These are phyloP conservation scores for Cucumis hystrix DNA, from an alignment of 306 rosid species.

Conservation along the genomic window DNA sequence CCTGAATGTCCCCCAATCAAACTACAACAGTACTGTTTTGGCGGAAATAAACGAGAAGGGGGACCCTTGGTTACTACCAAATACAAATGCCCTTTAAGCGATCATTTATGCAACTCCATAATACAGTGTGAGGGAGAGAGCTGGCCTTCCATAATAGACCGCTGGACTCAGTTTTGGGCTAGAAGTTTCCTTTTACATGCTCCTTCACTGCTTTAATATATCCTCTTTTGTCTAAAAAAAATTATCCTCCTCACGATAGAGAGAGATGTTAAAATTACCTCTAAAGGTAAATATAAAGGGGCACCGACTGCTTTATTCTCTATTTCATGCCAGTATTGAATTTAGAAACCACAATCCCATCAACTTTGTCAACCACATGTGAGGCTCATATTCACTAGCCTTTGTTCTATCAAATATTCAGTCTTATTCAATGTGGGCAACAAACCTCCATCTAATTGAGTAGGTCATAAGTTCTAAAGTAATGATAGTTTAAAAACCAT, in stretches of 20 bases:
- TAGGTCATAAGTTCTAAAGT: neutral
- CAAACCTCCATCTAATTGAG: neutral
- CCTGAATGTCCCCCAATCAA: neutral
- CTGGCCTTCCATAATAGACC: neutral
- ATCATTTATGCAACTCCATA: neutral
- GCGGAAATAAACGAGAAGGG: neutral
- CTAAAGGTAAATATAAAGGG: neutral
- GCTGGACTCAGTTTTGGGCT: neutral
- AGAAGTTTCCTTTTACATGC: neutral
- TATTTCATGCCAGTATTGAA: neutral
- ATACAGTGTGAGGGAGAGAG: neutral
- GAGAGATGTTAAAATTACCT: neutral
- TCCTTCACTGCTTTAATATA: neutral
- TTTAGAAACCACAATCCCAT: neutral
- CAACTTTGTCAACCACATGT: neutral
- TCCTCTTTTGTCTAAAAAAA: too few species aligned
- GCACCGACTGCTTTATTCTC: neutral
- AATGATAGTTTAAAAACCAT: neutral
- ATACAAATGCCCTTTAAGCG: neutral
- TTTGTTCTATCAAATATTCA: neutral
- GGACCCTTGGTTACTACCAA: neutral
- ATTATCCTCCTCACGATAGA: neutral
- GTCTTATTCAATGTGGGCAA: neutral
- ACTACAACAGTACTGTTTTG: neutral
- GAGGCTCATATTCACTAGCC: neutral